Evolutionary conservation across 1,284 basidiomycete genomes (phyloP), one percentile per base, ranked within the genome.

Genomic region (Malassezia pachydermatis): DNA sequence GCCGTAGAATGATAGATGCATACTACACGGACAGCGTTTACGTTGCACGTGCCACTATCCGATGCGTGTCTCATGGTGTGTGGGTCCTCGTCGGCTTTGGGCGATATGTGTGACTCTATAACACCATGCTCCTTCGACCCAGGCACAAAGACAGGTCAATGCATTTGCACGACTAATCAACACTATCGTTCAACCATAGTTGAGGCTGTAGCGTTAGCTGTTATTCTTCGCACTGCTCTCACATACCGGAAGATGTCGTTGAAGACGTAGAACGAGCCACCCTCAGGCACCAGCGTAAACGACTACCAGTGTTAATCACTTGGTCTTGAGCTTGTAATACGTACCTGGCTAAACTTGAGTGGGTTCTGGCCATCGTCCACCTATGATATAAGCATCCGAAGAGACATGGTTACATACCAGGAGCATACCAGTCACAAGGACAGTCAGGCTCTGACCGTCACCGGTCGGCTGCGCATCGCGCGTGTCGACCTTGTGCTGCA

Each of bases 401-500:
- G 16, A 23, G 17, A 11, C 6, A 16, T 2, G 4, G 7, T 23
- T n/a, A 54, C 59, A 32, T 13, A 72, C 82, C 48, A 65, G 47
- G 24, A 96, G 77, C 42, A 82, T 75, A 9, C 92, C 92, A 22
- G 88, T 95, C 30, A 96, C 87, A 67, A 82, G 81, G 48, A 96
- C 87, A 49, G 94, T 76, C 55, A 96, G 74, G 57, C 80, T 82
- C 7, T 81, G 78, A 11, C 79, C 72, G 16, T 74, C 70, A 5
- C 80, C 80, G 2, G 88, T 86, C 5, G 90, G 90, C 73, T 96
- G 92, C 11, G 83, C 85, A 72, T 96, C 90, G 48, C 82, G 75
- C 5, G 88, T 95, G 20, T 80, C 77, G 62, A 95, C 78, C 54
- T 82, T 81, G 79, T 95, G 92, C 59, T 76, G 75, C 34, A 96